Conservation (phyloP, 2,329 filamentous ascomycete genomes). For the Fusarium concolor region DNA sequence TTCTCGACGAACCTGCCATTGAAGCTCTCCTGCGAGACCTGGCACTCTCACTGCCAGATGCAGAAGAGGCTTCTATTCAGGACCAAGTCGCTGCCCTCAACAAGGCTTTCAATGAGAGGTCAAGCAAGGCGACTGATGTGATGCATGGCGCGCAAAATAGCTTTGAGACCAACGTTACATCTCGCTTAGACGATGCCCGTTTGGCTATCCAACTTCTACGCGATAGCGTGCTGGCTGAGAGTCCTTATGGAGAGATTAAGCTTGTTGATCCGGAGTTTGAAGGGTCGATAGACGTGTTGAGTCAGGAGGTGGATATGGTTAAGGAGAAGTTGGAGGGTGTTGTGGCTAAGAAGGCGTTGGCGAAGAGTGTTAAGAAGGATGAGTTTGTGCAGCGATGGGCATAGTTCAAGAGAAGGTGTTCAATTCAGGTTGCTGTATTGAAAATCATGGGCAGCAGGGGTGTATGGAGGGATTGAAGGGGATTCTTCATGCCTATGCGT, state of each 20-base stretch:
- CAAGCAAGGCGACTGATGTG: conserved; percentile 58
- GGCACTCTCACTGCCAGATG: conserved; percentile 56
- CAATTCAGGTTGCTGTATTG: background rate
- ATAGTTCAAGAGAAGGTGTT: background rate
- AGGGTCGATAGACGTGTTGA: conserved; percentile 60
- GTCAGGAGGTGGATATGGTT: conserved; percentile 58
- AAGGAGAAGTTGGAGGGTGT: conserved; percentile 54
- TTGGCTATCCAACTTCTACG: conserved; percentile 61
- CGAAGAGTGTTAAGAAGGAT: conserved; percentile 60
- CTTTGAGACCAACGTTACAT: conserved; percentile 58
- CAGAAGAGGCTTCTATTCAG: conserved; percentile 44
- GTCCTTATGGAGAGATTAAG: conserved; percentile 59
- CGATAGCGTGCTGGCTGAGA: conserved; percentile 66
- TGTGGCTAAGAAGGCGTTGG: conserved; percentile 52
- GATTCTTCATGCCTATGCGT: too few species aligned
- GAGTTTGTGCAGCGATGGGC: conserved; percentile 57
- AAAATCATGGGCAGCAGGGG: too few species aligned
- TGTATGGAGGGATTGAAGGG: too few species aligned
- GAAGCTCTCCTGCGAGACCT: conserved; percentile 63
- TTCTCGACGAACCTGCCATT: conserved; percentile 54
- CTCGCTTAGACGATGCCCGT: conserved; percentile 60
- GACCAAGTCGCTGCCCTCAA: conserved; percentile 50
- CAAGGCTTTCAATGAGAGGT: conserved; percentile 55
- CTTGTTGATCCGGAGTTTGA: conserved; percentile 67
- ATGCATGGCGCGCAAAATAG: conserved; percentile 60